phyloP scores from a whole-genome alignment of 148 eudicot species.

The Salicornia ramosissima region DNA sequence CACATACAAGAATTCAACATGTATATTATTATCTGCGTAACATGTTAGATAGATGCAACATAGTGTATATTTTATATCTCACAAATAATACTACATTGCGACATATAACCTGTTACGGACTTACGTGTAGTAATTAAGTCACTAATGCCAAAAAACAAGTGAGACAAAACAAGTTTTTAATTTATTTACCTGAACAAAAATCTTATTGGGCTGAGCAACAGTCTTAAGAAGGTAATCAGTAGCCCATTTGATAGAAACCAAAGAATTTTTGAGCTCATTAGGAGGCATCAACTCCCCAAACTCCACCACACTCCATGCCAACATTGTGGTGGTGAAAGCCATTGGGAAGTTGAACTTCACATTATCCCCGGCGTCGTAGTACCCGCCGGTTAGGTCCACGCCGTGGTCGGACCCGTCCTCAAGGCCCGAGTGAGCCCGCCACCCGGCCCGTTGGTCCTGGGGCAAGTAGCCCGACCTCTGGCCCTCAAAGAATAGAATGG shows the following conservation, averaged over 20 bases:
- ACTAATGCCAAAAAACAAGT: neutral
- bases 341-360: conserved; percentile 90
- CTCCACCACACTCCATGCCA: conserved; percentile 91
- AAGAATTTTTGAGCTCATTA: conserved; percentile 43
- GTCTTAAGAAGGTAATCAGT: conserved; percentile 85
- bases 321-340: conserved; percentile 93
- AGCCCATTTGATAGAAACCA: conserved; percentile 72
- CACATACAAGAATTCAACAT: no score
- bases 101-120: no score
- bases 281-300: conserved; percentile 73
- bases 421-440: conserved; percentile 63
- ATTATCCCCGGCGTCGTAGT: conserved; percentile 92
- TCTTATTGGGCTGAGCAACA: conserved; percentile 56
- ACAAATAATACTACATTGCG: no score
- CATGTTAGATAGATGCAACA: no score
- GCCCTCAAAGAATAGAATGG: conserved; percentile 77
- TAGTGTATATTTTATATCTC: no score
- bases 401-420: conserved; percentile 51
- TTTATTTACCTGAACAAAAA: conserved; percentile 72
- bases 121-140: no score
- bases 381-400: conserved; percentile 67
- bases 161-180: neutral
- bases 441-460: conserved; percentile 46
- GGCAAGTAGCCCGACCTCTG: conserved; percentile 80
- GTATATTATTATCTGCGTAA: no score